Evolutionary conservation across 441 rosid species (phyloP).

Genomic region (Gossypium schwendimanii): DNA sequence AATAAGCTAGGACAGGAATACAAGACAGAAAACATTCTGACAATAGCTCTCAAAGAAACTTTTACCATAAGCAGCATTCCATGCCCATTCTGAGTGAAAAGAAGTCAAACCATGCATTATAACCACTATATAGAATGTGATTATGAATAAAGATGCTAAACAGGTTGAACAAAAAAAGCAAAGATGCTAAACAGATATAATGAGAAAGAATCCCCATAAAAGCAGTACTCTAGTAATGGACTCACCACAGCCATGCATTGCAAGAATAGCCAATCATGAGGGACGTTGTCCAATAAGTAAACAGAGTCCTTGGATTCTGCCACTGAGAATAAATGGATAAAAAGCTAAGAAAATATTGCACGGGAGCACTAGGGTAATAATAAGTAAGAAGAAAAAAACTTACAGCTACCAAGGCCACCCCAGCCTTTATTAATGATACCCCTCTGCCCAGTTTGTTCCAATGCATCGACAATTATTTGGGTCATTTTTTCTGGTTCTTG

Average conservation of each 20-base stretch:
- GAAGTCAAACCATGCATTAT: background rate
- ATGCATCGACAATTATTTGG: constrained; percentile 70
- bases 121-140: background rate
- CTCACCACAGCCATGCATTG: constrained; percentile 97
- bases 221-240: background rate
- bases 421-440: constrained; percentile 97
- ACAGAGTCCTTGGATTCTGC: constrained; percentile 71
- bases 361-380: background rate
- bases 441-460: constrained; percentile 79
- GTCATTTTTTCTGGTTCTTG: constrained; percentile 91
- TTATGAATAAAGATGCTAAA: background rate
- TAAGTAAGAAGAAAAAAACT: constrained; percentile 18
- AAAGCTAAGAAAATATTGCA: constrained; percentile 2
- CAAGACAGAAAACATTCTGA: background rate
- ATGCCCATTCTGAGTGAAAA: background rate
- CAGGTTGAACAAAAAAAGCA: background rate
- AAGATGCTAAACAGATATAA: constrained; percentile 1
- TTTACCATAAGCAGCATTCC: background rate
- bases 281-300: constrained; percentile 77
- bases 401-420: constrained; percentile 95
- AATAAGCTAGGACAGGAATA: background rate
- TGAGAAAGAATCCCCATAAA: background rate
- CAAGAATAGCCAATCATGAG: constrained; percentile 93
- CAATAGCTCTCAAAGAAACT: background rate
- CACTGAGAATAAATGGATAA: constrained; percentile 46